Conservation (phyloP, 2,329 filamentous ascomycete species). For the Cladosporium velox region DNA sequence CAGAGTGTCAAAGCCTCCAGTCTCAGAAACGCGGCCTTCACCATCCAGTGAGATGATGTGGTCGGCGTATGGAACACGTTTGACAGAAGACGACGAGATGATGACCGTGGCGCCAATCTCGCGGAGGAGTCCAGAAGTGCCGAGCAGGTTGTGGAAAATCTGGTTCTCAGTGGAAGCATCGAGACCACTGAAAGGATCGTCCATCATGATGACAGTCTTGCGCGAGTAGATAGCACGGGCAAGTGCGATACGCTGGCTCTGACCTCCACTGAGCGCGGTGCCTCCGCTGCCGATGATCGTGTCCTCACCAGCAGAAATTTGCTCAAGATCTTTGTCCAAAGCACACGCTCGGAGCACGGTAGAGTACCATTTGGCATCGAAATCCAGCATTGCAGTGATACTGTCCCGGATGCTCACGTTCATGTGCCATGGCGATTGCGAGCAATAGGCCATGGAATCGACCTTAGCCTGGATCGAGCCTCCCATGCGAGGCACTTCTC, state of each 20-base stretch:
- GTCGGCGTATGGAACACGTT: constrained; percentile 40
- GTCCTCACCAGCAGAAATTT: constrained; percentile 44
- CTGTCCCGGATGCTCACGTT: constrained; percentile 42
- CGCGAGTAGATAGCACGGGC: constrained; percentile 55
- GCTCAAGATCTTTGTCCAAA: constrained; percentile 43
- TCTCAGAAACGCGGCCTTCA: constrained; percentile 36
- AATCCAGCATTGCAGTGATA: constrained; percentile 40
- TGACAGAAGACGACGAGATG: constrained; percentile 42
- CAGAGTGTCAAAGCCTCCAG: constrained; percentile 40
- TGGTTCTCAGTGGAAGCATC: constrained; percentile 52
- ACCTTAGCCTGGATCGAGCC: constrained; percentile 38
- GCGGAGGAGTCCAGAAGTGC: constrained; percentile 49
- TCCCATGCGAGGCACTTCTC: constrained; percentile 42
- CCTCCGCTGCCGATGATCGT: constrained; percentile 55
- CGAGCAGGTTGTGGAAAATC: constrained; percentile 51
- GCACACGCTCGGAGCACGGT: constrained; percentile 40
- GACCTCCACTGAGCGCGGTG: constrained; percentile 54
- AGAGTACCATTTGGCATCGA: constrained; percentile 42
- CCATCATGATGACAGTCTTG: constrained; percentile 51
- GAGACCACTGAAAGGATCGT: constrained; percentile 56
- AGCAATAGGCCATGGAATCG: constrained; percentile 38
- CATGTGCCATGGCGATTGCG: constrained; percentile 43
- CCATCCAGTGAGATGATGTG: constrained; percentile 42
- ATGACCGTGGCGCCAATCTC: constrained; percentile 43
- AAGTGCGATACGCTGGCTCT: constrained; percentile 52